A percentile compares a stretch with the other conserved stretches of the same genome.
Conservation (phyloP, 139 green algal species). For the Protoeuglena noctilucae region DNA sequence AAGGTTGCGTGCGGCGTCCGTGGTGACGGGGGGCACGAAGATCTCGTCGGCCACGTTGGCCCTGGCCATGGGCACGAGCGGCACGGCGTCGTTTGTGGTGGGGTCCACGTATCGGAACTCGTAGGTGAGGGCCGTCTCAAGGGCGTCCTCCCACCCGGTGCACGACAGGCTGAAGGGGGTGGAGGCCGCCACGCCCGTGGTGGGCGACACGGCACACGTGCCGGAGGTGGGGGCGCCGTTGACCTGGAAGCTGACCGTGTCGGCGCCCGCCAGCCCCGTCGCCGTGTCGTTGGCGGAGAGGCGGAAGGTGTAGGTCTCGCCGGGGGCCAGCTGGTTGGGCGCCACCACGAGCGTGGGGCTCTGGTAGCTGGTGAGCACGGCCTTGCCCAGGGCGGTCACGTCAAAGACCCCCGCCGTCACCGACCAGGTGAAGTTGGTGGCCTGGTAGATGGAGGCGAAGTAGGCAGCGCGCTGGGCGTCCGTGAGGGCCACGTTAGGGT, state of each 20-base stretch:
- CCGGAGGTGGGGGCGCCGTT: conserved; percentile 11
- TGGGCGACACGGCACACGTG: conserved; percentile 2
- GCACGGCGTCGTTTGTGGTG: conserved; percentile 1
- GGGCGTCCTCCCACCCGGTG: conserved; percentile 12
- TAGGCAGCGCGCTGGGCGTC: neutral
- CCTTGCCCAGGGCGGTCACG: conserved; percentile 3
- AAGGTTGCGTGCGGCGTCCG: neutral
- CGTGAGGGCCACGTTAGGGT: neutral
- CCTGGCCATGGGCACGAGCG: conserved; percentile 5
- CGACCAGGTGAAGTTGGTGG: conserved; percentile 5
- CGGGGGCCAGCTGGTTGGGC: conserved; percentile 2
- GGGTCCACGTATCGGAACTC: conserved; percentile 10
- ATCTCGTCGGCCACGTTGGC: conserved; percentile 3
- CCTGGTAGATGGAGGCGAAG: neutral
- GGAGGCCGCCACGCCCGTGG: conserved; percentile 1
- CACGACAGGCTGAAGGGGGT: conserved; percentile 11
- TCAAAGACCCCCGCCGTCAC: conserved; percentile 9
- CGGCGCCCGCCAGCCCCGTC: neutral
- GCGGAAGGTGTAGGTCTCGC: conserved; percentile 10
- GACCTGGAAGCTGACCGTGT: conserved; percentile 8
- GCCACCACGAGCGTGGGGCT: conserved; percentile 12
- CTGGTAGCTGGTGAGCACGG: conserved; percentile 2
- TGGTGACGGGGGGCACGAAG: conserved; percentile 1
- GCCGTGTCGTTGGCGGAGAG: conserved; percentile 8
- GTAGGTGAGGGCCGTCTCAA: conserved; percentile 1